These are phyloP conservation scores for Lactarius tabidus DNA, from an alignment of 768 basidiomycete genomes.

Conservation along the genomic window DNA sequence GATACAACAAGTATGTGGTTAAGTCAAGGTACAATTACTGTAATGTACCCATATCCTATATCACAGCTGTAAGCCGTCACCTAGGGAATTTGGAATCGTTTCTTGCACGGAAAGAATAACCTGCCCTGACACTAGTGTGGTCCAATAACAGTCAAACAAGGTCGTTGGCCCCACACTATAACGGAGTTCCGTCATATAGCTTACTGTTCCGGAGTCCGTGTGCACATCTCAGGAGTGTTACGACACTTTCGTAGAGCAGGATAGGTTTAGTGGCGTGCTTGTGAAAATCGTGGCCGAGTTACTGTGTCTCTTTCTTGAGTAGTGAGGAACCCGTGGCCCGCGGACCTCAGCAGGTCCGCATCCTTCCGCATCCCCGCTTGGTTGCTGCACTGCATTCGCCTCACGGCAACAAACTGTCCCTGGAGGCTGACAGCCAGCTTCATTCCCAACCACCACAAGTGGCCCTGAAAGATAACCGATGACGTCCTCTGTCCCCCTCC, in stretches of 20 bases:
- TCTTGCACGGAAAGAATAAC: neutral
- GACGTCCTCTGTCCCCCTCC: constrained; percentile 26
- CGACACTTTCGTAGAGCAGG: neutral
- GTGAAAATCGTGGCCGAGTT: neutral
- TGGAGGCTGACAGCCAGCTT: constrained; percentile 3
- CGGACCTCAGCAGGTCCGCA: neutral
- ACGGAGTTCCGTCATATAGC: neutral
- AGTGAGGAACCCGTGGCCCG: neutral
- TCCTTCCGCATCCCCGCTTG: neutral
- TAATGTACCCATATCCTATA: neutral
- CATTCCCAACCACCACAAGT: constrained; percentile 21
- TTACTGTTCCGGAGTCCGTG: neutral
- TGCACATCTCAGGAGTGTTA: neutral
- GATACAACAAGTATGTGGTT: no score
- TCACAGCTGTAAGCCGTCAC: neutral
- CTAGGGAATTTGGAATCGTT: neutral
- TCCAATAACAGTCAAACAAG: neutral
- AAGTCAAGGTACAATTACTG: neutral
- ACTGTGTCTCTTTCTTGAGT: no score
- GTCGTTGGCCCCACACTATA: neutral
- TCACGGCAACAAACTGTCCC: neutral
- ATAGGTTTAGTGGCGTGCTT: neutral
- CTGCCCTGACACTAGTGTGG: neutral
- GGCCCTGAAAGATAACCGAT: constrained; percentile 39
- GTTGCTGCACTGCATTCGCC: constrained; percentile 9